These are phyloP conservation scores for Sugiyamaella mastotermitis DNA, from an alignment of 805 yeast species.

Conservation along the genomic window DNA sequence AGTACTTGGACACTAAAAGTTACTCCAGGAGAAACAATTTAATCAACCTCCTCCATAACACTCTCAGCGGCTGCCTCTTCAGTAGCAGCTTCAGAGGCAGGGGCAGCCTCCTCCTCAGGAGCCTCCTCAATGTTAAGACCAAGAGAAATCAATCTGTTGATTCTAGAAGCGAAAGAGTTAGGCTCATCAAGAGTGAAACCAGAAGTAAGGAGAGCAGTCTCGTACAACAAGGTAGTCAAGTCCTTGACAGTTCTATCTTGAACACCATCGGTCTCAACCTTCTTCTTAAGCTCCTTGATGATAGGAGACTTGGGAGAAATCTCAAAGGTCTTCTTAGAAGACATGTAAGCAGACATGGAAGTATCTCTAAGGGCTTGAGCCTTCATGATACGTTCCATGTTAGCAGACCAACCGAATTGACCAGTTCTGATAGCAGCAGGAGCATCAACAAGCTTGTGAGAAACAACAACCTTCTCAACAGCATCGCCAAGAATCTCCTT, in stretches of 20 bases:
- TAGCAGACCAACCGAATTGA: constrained; percentile 99
- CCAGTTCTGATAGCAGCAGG: constrained; percentile 99
- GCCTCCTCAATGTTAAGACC: constrained; percentile 98
- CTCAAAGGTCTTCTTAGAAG: constrained; percentile 98
- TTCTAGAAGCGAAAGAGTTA: constrained; percentile 93
- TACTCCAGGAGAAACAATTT: too few species aligned
- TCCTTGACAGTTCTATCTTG: constrained; percentile 98
- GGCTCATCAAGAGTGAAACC: constrained; percentile 99
- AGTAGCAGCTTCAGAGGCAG: constrained; percentile 44
- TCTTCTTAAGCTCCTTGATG: constrained; percentile 90
- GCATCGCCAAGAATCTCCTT: constrained; percentile 97
- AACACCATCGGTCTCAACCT: constrained; percentile 96
- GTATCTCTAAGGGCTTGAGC: constrained; percentile 99
- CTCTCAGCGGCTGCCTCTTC: constrained; percentile 75
- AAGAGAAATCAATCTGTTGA: constrained; percentile 94
- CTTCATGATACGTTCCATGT: constrained; percentile 99
- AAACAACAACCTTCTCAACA: constrained; percentile 98
- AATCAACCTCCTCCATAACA: constrained; percentile 99
- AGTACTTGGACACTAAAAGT: too few species aligned
- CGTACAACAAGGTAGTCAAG: constrained; percentile 91
- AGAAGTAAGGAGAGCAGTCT: constrained; percentile 96
- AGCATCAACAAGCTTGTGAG: constrained; percentile 94
- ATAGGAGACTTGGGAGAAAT: constrained; percentile 95
- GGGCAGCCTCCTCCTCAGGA: constrained; percentile 45
- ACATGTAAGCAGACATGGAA: constrained; percentile 98